Evolutionary conservation across 139 green algal genomes (phyloP), one percentile per base, ranked within the genome.

Genomic region (Micractinium conductrix): DNA sequence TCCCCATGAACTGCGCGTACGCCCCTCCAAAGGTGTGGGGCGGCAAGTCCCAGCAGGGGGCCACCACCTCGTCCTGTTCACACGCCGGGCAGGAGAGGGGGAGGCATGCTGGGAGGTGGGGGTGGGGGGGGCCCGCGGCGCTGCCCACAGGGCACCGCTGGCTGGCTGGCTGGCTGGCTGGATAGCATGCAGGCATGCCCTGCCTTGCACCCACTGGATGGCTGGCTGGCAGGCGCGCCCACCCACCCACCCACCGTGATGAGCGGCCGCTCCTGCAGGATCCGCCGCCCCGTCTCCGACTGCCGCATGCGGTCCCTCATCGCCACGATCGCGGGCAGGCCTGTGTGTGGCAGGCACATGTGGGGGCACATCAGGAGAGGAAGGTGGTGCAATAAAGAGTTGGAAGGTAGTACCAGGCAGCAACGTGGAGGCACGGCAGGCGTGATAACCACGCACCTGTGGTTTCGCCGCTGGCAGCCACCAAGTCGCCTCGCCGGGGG

Each of bases 1-100:
- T 70, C 7, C 89, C 90, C 97, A 99, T 99, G 91, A 99, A 99
- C 9, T 83, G 33, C 0, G 93, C 94, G 71, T 99, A 99, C 2
- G 94, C 93, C 5, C 86, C 90, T 0, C 97, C 97, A 92, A 99
- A 98, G 0, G 93, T 97, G 50, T 78, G 83, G 1, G 76, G 42
- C 0, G 95, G 90, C 84, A 97, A 78, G 33, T 86, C 80, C 86
- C 87, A 92, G 71, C 91, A 93, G 38, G 76, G 83, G 2, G 65
- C 84, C 45, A 96, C 38, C 4, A 89, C 78, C 43, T 79, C 88
- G 69, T 92, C 71, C 88, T 88, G 78, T 26, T n/a, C 6, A 9
- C 19, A 14, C 24, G 53, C 48, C 12, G 48, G n/a, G n/a, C 12
- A 58, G 48, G 48, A 58, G 48, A 16, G 10, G 48, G 48, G 48